Base-by-base conservation (phyloP, 2,329 filamentous ascomycete genomes). In the Chalaropsis thielavioides region DNA sequence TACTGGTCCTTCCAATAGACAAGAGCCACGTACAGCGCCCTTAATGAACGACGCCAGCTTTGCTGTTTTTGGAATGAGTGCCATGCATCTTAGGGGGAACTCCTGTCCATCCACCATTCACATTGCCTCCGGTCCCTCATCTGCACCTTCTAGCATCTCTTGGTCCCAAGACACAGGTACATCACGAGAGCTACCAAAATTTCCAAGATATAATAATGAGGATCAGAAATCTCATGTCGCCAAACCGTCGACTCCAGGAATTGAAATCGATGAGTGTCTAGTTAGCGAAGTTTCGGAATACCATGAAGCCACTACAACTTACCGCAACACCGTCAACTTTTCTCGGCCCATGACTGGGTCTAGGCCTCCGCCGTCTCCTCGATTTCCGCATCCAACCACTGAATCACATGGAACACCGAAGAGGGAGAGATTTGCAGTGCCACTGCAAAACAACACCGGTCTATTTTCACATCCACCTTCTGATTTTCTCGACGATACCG, bases 111-210 rank as follows among this genome's bases (percentile, higher is more conserved):
- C 75, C 38, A 70, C 75, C 8, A 78, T 80, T 44, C 72, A 77
- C 2, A 77, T 85, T 22, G 82, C 81, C 0, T 81, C 84, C 0
- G 85, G 85, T 0, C 85, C 86, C 11, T 86, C 84, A 0, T 88
- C 85, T 1, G 85, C 86, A 1, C 86, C 86, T 0, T 83, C 83
- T 8, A 83, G 77, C 63, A 81, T 83, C 64, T 80, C 81, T 0
- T 87, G 84, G 83, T 76, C 77, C 8, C 77, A 80, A 66, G 75
- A 76, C 61, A 78, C 80, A 61, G 77, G 79, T 58, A 75, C 76
- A 40, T 41, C 27, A 56, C 31, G 71, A 72, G n/a, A 75, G 76
- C 56, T 71, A 71, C 4, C 74, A 74, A 38, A 75, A 72, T 40
- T 73, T 74, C 60, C 74, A 74, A 17, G 75, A 75, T 3, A 79